phyloP scores from a whole-genome alignment of 371 early-diverging fungal genomes.

The Mortierella polycephala region DNA sequence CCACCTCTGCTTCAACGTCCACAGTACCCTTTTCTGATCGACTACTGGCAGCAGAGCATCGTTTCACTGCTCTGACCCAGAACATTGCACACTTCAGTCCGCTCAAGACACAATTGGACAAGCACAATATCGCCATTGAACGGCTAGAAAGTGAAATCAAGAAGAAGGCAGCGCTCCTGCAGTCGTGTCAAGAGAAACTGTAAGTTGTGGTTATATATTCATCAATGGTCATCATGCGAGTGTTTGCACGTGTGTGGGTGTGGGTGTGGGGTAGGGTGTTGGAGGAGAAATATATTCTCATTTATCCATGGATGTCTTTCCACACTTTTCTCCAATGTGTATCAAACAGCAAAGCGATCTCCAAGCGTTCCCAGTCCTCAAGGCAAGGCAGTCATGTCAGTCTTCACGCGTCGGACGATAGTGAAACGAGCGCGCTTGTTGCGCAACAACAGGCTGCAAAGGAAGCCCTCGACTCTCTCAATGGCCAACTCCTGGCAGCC shows the following conservation, averaged over 20 bases:
- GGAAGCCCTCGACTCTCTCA: slow-evolving; percentile 40
- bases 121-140: slow-evolving; percentile 44
- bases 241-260: neutral
- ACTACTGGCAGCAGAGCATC: slow-evolving; percentile 43
- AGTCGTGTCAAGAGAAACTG: slow-evolving; percentile 44
- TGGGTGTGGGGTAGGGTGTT: neutral
- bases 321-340: neutral
- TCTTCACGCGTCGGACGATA: slow-evolving; percentile 24
- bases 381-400: slow-evolving; percentile 42
- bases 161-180: slow-evolving; percentile 34
- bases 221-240: too few relatives aligned
- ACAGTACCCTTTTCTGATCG: slow-evolving; percentile 30
- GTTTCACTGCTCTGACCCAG: slow-evolving; percentile 50
- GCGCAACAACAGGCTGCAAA: slow-evolving; percentile 34
- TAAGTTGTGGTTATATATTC: slow-evolving; percentile 18
- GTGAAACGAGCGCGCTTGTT: slow-evolving; percentile 10
- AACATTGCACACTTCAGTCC: slow-evolving; percentile 55
- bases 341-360: slow-evolving; percentile 28
- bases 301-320: neutral
- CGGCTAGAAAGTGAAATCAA: slow-evolving; percentile 48
- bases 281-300: neutral
- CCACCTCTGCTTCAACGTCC: neutral
- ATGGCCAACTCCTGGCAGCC: slow-evolving; percentile 48
- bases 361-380: slow-evolving; percentile 38
- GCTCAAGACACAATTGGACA: slow-evolving; percentile 44